A percentile compares a stretch with the other conserved stretches of the same genome.
Evolutionary conservation across 2,329 filamentous ascomycete species (phyloP).

Genomic region (Zelopaecilomyces penicillatus): DNA sequence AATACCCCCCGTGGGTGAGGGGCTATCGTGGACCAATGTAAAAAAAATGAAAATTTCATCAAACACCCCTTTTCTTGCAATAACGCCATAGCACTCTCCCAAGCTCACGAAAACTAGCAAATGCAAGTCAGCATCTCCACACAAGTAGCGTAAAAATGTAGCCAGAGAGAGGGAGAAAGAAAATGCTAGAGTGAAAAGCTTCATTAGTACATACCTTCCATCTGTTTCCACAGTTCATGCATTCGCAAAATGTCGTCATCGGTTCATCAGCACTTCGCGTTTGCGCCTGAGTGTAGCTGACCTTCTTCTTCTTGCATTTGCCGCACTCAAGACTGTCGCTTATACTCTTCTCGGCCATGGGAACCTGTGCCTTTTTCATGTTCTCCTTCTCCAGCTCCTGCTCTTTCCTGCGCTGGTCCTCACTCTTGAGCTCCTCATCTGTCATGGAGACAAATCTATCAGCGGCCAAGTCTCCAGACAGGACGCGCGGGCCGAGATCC

Average conservation of each 20-base stretch:
- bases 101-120: too few relatives aligned
- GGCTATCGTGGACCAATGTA: too few relatives aligned
- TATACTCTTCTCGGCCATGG: constrained; percentile 84
- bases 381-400: constrained; percentile 77
- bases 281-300: constrained; percentile 93
- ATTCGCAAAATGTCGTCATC: constrained; percentile 70
- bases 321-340: constrained; percentile 81
- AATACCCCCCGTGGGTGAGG: too few relatives aligned
- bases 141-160: neutral
- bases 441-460: constrained; percentile 77
- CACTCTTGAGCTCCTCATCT: constrained; percentile 83
- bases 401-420: constrained; percentile 69
- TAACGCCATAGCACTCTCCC: too few relatives aligned
- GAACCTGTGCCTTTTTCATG: constrained; percentile 94
- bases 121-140: too few relatives aligned
- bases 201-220: constrained; percentile 53
- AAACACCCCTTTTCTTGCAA: too few relatives aligned
- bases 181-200: neutral
- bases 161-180: neutral
- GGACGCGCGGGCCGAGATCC: constrained; percentile 65
- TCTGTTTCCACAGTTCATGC: constrained; percentile 59
- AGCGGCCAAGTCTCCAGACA: constrained; percentile 63
- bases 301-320: constrained; percentile 87
- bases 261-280: constrained; percentile 94
- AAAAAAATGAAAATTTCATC: too few relatives aligned